A percentile compares a stretch with the other conserved stretches of the same genome.
phyloP scores from a whole-genome alignment of 805 yeast genomes.

The Lipomyces starkeyi region DNA sequence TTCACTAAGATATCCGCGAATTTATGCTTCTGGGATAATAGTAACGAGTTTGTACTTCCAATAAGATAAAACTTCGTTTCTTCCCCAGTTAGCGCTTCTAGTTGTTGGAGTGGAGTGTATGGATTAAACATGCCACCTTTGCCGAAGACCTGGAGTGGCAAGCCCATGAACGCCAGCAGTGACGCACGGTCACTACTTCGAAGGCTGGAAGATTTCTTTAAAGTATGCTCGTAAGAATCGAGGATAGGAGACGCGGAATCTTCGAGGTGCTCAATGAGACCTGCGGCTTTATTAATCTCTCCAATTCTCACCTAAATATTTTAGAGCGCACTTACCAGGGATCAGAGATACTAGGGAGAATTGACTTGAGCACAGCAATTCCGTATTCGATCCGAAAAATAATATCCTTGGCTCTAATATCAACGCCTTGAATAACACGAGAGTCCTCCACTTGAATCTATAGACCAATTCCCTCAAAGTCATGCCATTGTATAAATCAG shows the following conservation, averaged over 20 bases:
- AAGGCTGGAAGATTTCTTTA: constrained; percentile 67
- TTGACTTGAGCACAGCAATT: constrained; percentile 78
- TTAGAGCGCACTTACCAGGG: constrained; percentile 56
- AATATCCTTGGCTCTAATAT: constrained; percentile 75
- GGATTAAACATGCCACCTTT: constrained; percentile 90
- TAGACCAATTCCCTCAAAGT: constrained; percentile 68
- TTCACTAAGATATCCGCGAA: constrained; percentile 76
- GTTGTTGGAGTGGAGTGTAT: constrained; percentile 90
- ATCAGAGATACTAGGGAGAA: constrained; percentile 82
- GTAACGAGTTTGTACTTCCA: constrained; percentile 86
- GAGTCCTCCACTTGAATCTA: constrained; percentile 61
- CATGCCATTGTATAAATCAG: constrained; percentile 74
- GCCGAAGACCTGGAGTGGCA: constrained; percentile 86
- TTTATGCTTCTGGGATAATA: constrained; percentile 66
- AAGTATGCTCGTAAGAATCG: constrained; percentile 57
- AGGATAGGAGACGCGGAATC: constrained; percentile 82
- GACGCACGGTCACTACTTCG: constrained; percentile 80
- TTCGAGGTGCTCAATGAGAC: constrained; percentile 67
- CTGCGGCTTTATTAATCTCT: constrained; percentile 6
- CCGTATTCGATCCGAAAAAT: constrained; percentile 80
- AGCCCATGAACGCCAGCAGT: constrained; percentile 77
- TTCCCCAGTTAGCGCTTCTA: constrained; percentile 67
- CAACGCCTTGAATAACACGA: constrained; percentile 76
- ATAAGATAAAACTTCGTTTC: constrained; percentile 69
- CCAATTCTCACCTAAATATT: neutral